Base-by-base conservation (phyloP, 2,329 filamentous ascomycete species). In the Lachnellula occidentalis region DNA sequence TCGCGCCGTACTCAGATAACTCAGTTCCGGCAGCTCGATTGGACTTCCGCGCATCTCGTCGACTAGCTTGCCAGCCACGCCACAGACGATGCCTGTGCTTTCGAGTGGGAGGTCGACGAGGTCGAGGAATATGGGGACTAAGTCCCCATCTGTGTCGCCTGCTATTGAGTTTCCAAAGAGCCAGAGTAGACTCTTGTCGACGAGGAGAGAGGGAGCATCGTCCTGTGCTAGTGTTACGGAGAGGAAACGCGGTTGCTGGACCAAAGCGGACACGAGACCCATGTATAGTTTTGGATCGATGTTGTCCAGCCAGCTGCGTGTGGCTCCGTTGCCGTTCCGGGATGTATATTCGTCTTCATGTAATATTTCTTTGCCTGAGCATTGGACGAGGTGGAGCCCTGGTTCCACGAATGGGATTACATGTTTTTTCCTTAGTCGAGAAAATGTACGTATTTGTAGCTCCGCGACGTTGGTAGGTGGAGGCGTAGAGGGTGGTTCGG, bases 1-100 rank as follows among this genome's bases (percentile, higher is more conserved):
- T 42, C 87, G 81, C 4, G 90, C 91, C 0, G 92, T 97, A 57
- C 88, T 94, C 58, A 97, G 75, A 70, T 96, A 97, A 55, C 87
- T 92, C 72, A 97, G 85, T 69, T 96, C 91, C 1, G 90, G 82
- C 15, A 36, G 55, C 15, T 50, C 45, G 15, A 5, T 22, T 6
- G 39, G 48, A 2, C 11, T 17, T 15, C 22, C 24, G 45, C 27
- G 56, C 36, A 37, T 85, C 45, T 88, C 88, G 48, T 88, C 83
- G 1, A 91, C 87, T 27, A 97, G 76, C 52, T 85, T 81, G 24
- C 91, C 90, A 0, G 92, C 92, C 2, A 99, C 90, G 27, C 94
- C 92, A 63, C 92, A 96, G 3, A 99, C 90, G 55, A 99, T 96
- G 21, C 92, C 92, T 0, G 92, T 95, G 7, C 90, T 91, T 70